A percentile compares a stretch with the other conserved stretches of the same genome.
Evolutionary conservation across 257 asterid species (phyloP).

Genomic region (Gentiana macrophylla): DNA sequence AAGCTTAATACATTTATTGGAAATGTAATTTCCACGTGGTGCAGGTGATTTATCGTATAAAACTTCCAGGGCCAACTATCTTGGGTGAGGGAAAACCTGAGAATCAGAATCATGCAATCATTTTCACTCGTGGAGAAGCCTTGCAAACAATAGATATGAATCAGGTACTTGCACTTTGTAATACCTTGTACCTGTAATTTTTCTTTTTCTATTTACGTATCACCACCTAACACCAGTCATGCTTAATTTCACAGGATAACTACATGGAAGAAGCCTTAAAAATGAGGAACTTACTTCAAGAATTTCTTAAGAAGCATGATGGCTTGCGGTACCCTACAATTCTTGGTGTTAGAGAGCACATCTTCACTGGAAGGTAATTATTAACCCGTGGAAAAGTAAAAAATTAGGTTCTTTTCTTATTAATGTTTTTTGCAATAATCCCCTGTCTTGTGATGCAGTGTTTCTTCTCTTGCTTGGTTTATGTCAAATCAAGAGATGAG

Average conservation of each 20-base stretch:
- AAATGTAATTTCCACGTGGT: slow-evolving; percentile 2
- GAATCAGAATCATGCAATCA: slow-evolving; percentile 90
- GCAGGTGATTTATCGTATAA: slow-evolving; percentile 77
- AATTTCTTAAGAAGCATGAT: slow-evolving; percentile 70
- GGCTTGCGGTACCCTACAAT: slow-evolving; percentile 76
- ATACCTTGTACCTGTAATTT: slow-evolving; percentile 11
- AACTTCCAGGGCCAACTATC: slow-evolving; percentile 90
- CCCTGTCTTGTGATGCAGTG: slow-evolving; percentile 52
- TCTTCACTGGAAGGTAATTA: slow-evolving; percentile 86
- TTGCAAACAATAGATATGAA: slow-evolving; percentile 94
- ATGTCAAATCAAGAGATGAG: slow-evolving; percentile 97
- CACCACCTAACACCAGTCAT: slow-evolving; percentile 9
- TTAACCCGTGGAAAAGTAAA: no score
- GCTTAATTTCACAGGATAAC: slow-evolving; percentile 47
- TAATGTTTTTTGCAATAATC: slow-evolving; percentile 2
- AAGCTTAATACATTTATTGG: background rate
- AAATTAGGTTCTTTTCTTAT: background rate
- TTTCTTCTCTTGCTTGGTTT: slow-evolving; percentile 98
- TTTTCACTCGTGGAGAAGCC: slow-evolving; percentile 96
- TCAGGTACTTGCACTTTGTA: slow-evolving; percentile 38
- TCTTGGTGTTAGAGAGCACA: slow-evolving; percentile 93
- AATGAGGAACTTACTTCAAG: slow-evolving; percentile 93
- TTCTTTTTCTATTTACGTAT: slow-evolving; percentile 18
- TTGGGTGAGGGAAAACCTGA: slow-evolving; percentile 97
- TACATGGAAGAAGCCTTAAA: slow-evolving; percentile 98